Evolutionary conservation across 176 grass and related monocot genomes (phyloP).

Genomic region (Oryza officinalis): DNA sequence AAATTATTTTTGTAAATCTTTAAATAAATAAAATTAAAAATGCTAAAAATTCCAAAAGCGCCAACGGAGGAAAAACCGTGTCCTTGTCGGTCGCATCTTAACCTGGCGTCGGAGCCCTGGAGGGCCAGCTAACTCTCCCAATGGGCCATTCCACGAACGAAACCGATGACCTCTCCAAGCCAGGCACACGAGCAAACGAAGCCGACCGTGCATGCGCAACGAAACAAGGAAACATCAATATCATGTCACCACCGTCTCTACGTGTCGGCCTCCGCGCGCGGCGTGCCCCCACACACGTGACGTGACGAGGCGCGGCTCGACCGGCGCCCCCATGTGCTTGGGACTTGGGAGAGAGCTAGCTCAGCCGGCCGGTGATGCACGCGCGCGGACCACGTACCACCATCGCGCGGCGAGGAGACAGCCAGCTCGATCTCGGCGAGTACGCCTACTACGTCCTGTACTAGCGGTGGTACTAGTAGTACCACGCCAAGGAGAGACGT

Average conservation of each 20-base stretch:
- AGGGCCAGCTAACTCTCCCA: no score
- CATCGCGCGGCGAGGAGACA: background rate
- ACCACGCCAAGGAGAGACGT: background rate
- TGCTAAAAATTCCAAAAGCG: no score
- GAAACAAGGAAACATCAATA: background rate
- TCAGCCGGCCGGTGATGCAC: background rate
- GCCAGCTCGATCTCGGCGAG: background rate
- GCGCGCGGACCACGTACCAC: background rate
- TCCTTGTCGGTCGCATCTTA: no score
- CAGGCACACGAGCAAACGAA: no score
- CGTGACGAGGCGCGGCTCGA: background rate
- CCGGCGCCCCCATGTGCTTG: background rate
- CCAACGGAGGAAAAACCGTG: no score
- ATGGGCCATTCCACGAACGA: no score
- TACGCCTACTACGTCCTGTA: background rate
- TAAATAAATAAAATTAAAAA: no score
- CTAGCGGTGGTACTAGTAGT: background rate
- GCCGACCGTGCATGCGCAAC: no score
- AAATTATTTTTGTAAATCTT: no score
- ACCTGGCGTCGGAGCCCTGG: no score
- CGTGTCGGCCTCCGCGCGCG: background rate
- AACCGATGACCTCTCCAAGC: no score
- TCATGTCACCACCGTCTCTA: background rate
- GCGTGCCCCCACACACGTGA: background rate
- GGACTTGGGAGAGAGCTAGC: background rate